Evolutionary conservation across 495 filamentous ascomycete genomes (phyloP).

Genomic region (Lichenothelia convexa): DNA sequence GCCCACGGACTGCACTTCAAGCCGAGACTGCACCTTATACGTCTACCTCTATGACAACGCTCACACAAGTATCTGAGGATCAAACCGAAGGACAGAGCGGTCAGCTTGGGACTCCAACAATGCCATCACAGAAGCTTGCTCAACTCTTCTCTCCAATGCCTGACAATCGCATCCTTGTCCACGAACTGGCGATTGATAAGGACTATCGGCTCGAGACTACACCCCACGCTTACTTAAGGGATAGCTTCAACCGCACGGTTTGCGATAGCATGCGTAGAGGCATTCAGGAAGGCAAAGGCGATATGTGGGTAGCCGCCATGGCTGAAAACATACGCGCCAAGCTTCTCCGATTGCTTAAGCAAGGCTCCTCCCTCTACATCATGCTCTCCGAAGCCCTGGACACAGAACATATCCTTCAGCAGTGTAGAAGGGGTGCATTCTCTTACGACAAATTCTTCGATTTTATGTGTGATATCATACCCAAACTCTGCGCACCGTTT

Average conservation of each 20-base stretch:
- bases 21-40: background rate
- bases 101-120: no score
- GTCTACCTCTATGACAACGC: background rate
- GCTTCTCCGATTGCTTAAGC: conserved; percentile 61
- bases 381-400: conserved; percentile 78
- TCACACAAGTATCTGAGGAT: background rate
- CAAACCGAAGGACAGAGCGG: background rate
- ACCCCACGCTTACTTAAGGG: conserved; percentile 24
- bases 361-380: conserved; percentile 62
- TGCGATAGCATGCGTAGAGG: conserved; percentile 61
- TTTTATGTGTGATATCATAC: conserved; percentile 76
- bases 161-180: conserved; percentile 67
- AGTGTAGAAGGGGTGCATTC: conserved; percentile 66
- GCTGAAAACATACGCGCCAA: conserved; percentile 72
- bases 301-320: conserved; percentile 62
- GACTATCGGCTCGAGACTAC: conserved; percentile 45
- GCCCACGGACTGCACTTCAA: conserved; percentile 33
- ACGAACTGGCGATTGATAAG: conserved; percentile 82
- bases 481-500: conserved; percentile 81
- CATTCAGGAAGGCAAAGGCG: conserved; percentile 50
- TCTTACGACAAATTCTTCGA: conserved; percentile 88
- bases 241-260: conserved; percentile 42
- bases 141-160: conserved; percentile 49
- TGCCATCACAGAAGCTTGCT: conserved; percentile 10
- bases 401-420: conserved; percentile 50